Base-by-base conservation (phyloP, 441 rosid species). In the Breynia disticha region DNA sequence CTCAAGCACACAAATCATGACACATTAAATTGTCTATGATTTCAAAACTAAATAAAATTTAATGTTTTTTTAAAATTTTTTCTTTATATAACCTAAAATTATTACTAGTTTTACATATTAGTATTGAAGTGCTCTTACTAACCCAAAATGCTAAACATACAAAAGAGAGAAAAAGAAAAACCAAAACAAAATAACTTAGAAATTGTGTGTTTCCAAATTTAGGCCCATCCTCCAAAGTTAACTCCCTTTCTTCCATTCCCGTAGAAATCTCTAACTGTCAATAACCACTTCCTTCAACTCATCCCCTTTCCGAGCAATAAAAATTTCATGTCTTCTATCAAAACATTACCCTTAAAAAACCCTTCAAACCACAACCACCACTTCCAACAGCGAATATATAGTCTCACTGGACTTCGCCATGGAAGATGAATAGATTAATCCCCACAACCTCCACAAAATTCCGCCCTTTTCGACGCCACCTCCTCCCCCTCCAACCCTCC, bases 231-330 rank as follows among this genome's bases (percentile, higher is more conserved):
- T 21, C 77, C 72, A 69, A 60, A 46, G 39, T 50, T 39, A 19
- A 43, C 57, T 62, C 68, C 15, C 18, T 41, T 55, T 71, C 73
- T 38, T 39, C 54, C 49, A 64, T 72, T 75, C 77, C 79, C 82
- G 84, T 77, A 79, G 71, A 74, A 74, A 50, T 67, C 79, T 62
- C 63, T 38, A 49, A 62, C 67, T 11, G 41, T 58, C 55, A 52
- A 48, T 48, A 37, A 58, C 57, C 20, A 49, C 22, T 32, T 21
- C 39, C 8, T 19, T n/a, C 16, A 16, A 51, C 46, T 47, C 50
- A 4, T 16, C 16, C 16, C 42, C 13, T 54, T 39, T n/a, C 28
- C 59, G 11, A 2, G 11, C 43, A 39, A 14, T 4, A 2, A 8
- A 39, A 1, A 39, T 9, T 4, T 39, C 9, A 1, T 44, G 21